Percentiles rank a stretch among this genome's conserved stretches.
Conservation (phyloP, 371 early-diverging fungal species). For the Dichotomocladium elegans region DNA sequence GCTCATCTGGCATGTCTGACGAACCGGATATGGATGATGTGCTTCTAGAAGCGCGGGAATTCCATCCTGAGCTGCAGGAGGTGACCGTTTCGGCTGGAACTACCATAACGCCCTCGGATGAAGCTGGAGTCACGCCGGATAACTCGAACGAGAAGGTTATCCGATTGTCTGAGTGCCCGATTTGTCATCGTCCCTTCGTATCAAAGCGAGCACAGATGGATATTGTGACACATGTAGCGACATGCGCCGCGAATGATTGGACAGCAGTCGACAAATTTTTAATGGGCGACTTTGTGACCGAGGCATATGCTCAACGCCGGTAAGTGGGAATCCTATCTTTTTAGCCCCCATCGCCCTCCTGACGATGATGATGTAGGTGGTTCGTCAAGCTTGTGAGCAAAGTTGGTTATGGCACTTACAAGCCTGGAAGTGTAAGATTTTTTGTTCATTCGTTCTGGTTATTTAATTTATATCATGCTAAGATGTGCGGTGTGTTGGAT, state of each 20-base stretch:
- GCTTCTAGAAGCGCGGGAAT: conserved; percentile 12
- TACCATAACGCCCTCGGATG: not conserved
- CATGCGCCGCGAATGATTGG: conserved; percentile 65
- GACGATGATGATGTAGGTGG: conserved; percentile 49
- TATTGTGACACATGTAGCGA: conserved; percentile 76
- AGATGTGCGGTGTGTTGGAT: not conserved
- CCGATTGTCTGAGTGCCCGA: conserved; percentile 63
- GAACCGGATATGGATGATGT: conserved; percentile 15
- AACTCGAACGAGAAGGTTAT: conserved; percentile 60
- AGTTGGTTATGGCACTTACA: conserved; percentile 74
- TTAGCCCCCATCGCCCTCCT: not conserved
- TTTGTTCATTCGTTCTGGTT: not conserved
- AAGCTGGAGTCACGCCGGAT: not conserved
- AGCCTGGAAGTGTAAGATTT: conserved; percentile 57
- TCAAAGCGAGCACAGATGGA: conserved; percentile 63
- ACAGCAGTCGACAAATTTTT: conserved; percentile 62
- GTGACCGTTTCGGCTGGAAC: not conserved
- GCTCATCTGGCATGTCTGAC: conserved; percentile 4
- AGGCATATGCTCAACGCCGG: conserved; percentile 69
- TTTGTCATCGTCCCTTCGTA: conserved; percentile 64
- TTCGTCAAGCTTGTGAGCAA: conserved; percentile 72
- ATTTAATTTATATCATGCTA: not conserved
- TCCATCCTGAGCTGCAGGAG: conserved; percentile 8
- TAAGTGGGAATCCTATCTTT: conserved; percentile 5
- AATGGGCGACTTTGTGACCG: conserved; percentile 77